These are phyloP conservation scores for Vitis labrusca DNA, from an alignment of 164 flowering plant species.

Conservation along the genomic window DNA sequence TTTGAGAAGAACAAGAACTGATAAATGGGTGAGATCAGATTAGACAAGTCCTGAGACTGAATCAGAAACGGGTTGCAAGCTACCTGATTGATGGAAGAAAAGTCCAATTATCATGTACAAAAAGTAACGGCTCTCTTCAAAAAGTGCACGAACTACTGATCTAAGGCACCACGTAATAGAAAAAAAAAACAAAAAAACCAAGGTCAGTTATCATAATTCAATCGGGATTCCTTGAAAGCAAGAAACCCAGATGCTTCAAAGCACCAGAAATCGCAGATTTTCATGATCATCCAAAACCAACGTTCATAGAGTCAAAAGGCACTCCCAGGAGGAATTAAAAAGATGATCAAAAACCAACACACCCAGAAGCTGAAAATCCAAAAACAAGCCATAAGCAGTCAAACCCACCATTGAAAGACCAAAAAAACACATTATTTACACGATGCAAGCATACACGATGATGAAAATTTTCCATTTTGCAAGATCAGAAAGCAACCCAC, in stretches of 20 bases:
- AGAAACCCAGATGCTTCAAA: neutral
- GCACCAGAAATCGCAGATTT: neutral
- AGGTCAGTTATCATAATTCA: neutral
- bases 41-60: neutral
- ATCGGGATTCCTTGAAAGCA: no score
- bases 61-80: slow-evolving; percentile 1
- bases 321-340: neutral
- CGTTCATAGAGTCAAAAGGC: neutral
- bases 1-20: slow-evolving; percentile 3
- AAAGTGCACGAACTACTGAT: slow-evolving; percentile 18
- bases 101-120: neutral
- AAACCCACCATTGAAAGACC: neutral
- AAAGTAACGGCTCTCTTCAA: slow-evolving; percentile 2
- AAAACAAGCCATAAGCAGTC: neutral
- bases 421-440: neutral
- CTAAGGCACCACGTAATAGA: slow-evolving; percentile 14
- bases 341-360: neutral
- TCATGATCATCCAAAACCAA: neutral
- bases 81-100: slow-evolving; percentile 13
- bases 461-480: neutral
- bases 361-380: neutral
- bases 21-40: neutral
- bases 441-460: neutral
- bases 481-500: slow-evolving; percentile 2
- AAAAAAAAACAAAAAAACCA: neutral